These are phyloP conservation scores for Aspergillus sp. DNA, from an alignment of 2,329 filamentous ascomycete species.

Conservation along the genomic window DNA sequence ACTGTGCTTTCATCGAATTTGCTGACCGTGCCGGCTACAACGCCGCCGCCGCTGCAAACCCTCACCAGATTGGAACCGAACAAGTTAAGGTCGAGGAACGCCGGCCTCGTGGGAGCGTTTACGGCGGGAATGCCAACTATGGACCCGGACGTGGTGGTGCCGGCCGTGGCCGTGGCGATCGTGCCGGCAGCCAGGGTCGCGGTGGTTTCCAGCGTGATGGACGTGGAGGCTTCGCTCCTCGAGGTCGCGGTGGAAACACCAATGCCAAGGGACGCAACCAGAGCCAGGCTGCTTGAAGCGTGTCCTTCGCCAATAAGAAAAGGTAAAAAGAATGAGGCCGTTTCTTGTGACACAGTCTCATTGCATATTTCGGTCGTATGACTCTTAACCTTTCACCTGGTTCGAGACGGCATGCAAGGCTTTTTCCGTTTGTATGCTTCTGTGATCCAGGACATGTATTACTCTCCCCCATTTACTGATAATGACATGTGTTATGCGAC, in stretches of 20 bases:
- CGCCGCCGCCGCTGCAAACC: slow-evolving; percentile 79
- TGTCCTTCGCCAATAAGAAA: slow-evolving; percentile 7
- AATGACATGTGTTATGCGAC: slow-evolving; percentile 44
- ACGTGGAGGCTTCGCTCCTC: slow-evolving; percentile 65
- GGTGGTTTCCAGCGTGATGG: slow-evolving; percentile 69
- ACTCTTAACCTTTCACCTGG: slow-evolving; percentile 24
- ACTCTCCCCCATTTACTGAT: slow-evolving; percentile 34
- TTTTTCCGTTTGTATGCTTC: slow-evolving; percentile 16
- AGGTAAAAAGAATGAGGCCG: slow-evolving; percentile 7
- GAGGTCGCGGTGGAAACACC: slow-evolving; percentile 63
- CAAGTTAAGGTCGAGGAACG: slow-evolving; percentile 86
- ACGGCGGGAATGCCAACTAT: slow-evolving; percentile 66
- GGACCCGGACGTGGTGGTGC: slow-evolving; percentile 62
- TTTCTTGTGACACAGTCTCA: slow-evolving; percentile 10
- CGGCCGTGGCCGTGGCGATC: slow-evolving; percentile 68
- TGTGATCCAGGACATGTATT: slow-evolving; percentile 37
- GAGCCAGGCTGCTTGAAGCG: slow-evolving; percentile 42
- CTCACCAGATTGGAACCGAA: slow-evolving; percentile 79
- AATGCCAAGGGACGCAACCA: slow-evolving; percentile 48
- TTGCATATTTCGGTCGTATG: slow-evolving; percentile 14
- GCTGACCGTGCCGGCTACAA: slow-evolving; percentile 76
- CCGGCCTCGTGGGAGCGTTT: slow-evolving; percentile 70
- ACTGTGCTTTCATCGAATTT: slow-evolving; percentile 96
- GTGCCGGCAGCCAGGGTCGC: slow-evolving; percentile 61
- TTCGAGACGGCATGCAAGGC: slow-evolving; percentile 17